phyloP scores from a whole-genome alignment of 345 rosid species.

The Hirschfeldia incana region DNA sequence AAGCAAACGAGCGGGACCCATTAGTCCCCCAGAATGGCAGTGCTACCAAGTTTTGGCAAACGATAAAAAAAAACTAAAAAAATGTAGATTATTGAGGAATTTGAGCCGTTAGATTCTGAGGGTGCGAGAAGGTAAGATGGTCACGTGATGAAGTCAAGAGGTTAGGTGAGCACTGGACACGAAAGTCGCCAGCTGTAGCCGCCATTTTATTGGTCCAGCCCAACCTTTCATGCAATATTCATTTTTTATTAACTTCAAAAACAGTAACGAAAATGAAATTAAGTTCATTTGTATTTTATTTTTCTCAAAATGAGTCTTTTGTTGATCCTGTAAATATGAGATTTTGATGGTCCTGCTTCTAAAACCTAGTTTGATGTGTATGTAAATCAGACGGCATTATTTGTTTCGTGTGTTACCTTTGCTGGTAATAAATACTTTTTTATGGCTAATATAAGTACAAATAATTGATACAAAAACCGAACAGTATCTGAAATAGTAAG shows the following conservation, averaged over 20 bases:
- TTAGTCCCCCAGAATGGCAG: not conserved
- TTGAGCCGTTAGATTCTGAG: conserved; percentile 24
- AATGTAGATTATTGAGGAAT: not conserved
- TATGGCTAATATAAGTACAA: not conserved
- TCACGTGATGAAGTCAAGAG: conserved; percentile 37
- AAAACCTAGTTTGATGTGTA: not conserved
- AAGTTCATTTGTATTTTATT: not conserved
- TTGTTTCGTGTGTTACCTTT: not conserved
- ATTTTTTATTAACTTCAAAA: not conserved
- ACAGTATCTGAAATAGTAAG: no score
- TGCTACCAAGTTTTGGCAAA: not conserved
- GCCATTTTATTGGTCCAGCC: conserved; percentile 22
- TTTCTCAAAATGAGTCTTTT: not conserved
- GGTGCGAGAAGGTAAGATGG: conserved; percentile 14
- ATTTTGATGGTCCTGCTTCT: not conserved
- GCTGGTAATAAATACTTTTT: not conserved
- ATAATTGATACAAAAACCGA: not conserved
- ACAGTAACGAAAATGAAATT: not conserved
- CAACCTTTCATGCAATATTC: conserved; percentile 17
- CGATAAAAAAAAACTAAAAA: no score
- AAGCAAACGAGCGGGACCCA: conserved; percentile 4
- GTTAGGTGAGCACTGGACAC: conserved; percentile 14
- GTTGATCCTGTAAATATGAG: not conserved
- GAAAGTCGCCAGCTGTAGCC: conserved; percentile 35
- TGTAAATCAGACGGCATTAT: not conserved